Base-by-base conservation (phyloP, 2,329 filamentous ascomycete species). In the Juglanconis juglandina region DNA sequence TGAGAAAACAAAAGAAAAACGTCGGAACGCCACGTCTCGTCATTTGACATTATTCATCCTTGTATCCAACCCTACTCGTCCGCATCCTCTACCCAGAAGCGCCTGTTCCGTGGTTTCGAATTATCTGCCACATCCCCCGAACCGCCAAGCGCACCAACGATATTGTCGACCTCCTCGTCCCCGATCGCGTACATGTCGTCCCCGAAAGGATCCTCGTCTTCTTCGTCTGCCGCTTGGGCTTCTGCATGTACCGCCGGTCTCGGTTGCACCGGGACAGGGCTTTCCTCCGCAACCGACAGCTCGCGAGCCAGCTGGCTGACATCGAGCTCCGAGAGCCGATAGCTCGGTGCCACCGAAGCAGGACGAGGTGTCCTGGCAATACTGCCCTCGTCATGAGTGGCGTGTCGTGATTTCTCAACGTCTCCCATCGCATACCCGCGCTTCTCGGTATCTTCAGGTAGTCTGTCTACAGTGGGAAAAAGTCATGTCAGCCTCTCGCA, bases 11-110 rank as follows among this genome's bases (percentile, higher is more conserved):
- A 24, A 24, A 24, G 24, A 24, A 24, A 24, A 24, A 24, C 24
- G 24, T 24, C 24, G 24, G 24, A 24, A 24, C 24, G 24, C 24
- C 24, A 24, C 24, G 24, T 24, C 24, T 39, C 35, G 35, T 39
- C 11, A 39, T 7, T 39, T 11, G 8, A 8, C 46, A 17, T 48
- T 11, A 48, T 48, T 8, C 48, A 51, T 13, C 11, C 30, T 32
- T 24, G 8, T 35, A 24, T 53, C 34, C 10, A 37, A 53, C 51
- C 52, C 63, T 68, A 71, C 52, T 57, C 61, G 42, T 63, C 68
- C 63, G 65, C 63, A 60, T 68, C 69, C 61, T 74, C 72, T 46
- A 76, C 66, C 39, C 72, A 70, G 35, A 73, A 73, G 51, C 75
- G 69, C 34, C 72, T 73, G 24, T 30, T 47, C 41, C 37, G 39